A percentile compares a stretch with the other conserved stretches of the same genome.
Conservation (phyloP, 2,329 filamentous ascomycete genomes). For the Aspergillus piperis region DNA sequence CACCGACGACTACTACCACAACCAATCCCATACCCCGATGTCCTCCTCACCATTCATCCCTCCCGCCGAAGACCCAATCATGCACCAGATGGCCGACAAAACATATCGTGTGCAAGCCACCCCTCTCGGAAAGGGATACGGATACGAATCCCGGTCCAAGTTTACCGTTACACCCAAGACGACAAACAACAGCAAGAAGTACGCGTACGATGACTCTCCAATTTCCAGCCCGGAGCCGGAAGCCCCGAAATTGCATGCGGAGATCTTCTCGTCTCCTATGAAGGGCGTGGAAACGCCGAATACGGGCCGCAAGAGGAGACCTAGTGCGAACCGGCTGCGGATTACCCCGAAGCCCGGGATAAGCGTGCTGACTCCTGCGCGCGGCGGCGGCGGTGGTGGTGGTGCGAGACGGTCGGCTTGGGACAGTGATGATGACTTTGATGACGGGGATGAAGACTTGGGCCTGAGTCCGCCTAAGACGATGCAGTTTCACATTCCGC, state of each 20-base stretch:
- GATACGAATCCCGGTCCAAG: constrained; percentile 30
- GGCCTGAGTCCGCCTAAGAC: constrained; percentile 87
- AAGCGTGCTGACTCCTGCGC: constrained; percentile 76
- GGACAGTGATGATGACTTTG: constrained; percentile 71
- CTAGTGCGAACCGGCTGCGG: constrained; percentile 38
- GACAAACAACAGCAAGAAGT: constrained; percentile 23
- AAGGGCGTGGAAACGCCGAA: constrained; percentile 42
- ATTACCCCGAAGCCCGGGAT: constrained; percentile 71
- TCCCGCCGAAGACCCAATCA: constrained; percentile 66
- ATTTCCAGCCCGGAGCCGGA: constrained; percentile 76
- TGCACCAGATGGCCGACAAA: constrained; percentile 92
- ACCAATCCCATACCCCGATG: constrained; percentile 63
- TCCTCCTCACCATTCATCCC: constrained; percentile 58
- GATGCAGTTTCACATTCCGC: constrained; percentile 56
- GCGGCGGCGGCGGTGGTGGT: constrained; percentile 37
- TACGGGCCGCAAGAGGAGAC: constrained; percentile 47
- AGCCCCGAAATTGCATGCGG: constrained; percentile 78
- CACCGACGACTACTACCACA: constrained; percentile 12
- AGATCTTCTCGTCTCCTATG: constrained; percentile 78
- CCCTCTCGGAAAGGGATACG: constrained; percentile 64
- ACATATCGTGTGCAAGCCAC: constrained; percentile 93
- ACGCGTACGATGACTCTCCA: constrained; percentile 51
- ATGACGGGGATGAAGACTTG: constrained; percentile 55
- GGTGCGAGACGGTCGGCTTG: constrained; percentile 54
- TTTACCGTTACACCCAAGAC: constrained; percentile 38